These are phyloP conservation scores for Lenzites betulinus DNA, from an alignment of 768 basidiomycete species.

Conservation along the genomic window DNA sequence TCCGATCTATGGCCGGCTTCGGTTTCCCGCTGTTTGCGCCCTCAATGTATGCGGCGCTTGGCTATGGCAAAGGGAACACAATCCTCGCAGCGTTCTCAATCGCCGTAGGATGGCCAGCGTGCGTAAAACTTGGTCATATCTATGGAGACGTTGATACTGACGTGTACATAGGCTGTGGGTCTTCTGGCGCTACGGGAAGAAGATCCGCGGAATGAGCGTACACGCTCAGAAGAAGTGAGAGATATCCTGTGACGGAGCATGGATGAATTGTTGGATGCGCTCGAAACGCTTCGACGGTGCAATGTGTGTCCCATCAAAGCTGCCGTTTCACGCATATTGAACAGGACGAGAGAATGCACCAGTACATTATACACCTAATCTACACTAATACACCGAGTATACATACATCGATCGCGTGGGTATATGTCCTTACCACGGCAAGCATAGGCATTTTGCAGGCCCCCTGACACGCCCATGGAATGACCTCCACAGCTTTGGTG, in stretches of 20 bases:
- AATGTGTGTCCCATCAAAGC: too few relatives aligned
- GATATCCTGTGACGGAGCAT: not conserved
- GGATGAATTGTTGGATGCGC: too few relatives aligned
- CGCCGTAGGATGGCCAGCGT: constrained; percentile 58
- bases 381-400: too few relatives aligned
- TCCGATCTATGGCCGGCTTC: constrained; percentile 70
- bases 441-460: too few relatives aligned
- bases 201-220: constrained; percentile 41
- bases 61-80: constrained; percentile 70
- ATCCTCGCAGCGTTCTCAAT: constrained; percentile 62
- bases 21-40: constrained; percentile 80
- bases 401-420: not conserved
- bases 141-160: too few relatives aligned
- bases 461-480: too few relatives aligned
- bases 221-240: constrained; percentile 6
- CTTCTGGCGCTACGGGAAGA: constrained; percentile 46
- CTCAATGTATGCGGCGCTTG: constrained; percentile 62
- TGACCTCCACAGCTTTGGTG: too few relatives aligned
- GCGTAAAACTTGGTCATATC: too few relatives aligned
- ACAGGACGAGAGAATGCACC: not conserved
- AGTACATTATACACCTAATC: not conserved
- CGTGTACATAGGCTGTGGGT: constrained; percentile 38
- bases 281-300: too few relatives aligned
- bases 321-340: too few relatives aligned
- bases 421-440: too few relatives aligned